Conservation (phyloP, 2,329 filamentous ascomycete species). For the Monilinia polystroma region DNA sequence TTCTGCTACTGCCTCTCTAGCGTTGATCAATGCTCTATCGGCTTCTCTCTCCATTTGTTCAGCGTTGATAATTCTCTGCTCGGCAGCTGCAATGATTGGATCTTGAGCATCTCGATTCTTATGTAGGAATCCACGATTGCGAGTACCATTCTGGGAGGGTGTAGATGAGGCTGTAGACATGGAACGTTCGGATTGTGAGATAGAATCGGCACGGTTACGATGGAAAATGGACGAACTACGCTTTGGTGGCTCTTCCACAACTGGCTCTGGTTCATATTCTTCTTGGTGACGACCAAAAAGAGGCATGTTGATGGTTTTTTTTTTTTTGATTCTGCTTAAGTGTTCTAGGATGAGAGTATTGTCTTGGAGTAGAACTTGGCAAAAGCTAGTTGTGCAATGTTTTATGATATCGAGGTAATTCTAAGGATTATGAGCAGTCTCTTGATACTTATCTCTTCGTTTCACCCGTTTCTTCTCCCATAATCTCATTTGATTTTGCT, state of each 20-base stretch:
- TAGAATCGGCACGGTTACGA: slow-evolving; percentile 13
- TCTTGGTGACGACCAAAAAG: slow-evolving; percentile 20
- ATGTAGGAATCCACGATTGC: slow-evolving; percentile 13
- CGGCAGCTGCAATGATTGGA: slow-evolving; percentile 16
- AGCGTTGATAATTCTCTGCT: slow-evolving; percentile 19
- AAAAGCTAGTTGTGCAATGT: background rate
- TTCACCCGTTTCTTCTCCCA: background rate
- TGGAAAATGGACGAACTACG: slow-evolving; percentile 21
- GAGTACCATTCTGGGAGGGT: background rate
- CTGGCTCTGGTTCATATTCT: slow-evolving; percentile 7
- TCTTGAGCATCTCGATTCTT: slow-evolving; percentile 15
- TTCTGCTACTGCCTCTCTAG: slow-evolving; percentile 16
- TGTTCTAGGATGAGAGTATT: background rate
- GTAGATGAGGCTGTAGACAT: slow-evolving; percentile 12
- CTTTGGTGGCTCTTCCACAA: slow-evolving; percentile 18
- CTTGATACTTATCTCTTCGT: slow-evolving; percentile 7
- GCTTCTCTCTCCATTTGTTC: slow-evolving; percentile 20
- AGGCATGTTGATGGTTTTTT: slow-evolving; percentile 16
- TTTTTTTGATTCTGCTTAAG: background rate
- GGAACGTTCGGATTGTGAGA: slow-evolving; percentile 16
- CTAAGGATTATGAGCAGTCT: background rate
- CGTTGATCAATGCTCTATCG: slow-evolving; percentile 18
- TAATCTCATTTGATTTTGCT: background rate
- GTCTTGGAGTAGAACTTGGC: background rate
- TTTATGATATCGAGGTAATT: background rate